Evolutionary conservation across 176 grass and related monocot species (phyloP), one percentile per base, ranked within the genome.

Genomic region (Canna indica): DNA sequence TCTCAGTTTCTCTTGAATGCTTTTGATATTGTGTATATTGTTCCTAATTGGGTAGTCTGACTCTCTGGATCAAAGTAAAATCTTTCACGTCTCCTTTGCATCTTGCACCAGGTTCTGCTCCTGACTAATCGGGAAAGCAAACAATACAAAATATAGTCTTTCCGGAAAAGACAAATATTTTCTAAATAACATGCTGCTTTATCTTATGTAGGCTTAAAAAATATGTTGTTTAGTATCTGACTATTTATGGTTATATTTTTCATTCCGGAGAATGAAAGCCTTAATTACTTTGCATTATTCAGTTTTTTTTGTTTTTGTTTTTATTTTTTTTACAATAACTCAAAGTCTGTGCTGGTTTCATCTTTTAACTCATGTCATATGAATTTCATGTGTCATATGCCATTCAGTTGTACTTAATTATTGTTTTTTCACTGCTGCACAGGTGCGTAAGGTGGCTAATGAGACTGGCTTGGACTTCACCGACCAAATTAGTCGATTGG

Each of bases 381-480:
- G 1, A 17, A 52, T 52, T 52, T 20, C 6, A 4, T 17, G 47
- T 52, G 47, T 22, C 20, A 52, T 52, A 17, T 52, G 47, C n/a
- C n/a, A 52, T 52, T 29, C 11, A 6, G 54, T 32, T 9, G 16
- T 32, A 20, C 6, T 12, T 73, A 73, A 16, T 64, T 57, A 28
- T 41, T 69, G 14, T 39, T 68, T 18, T 54, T 38, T 36, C 8
- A 30, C 35, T 29, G 18, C 47, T 69, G 25, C 29, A 27, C 62
- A 77, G 75, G 75, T 77, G 65, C 65, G 75, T 14, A 77, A 77
- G 41, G 69, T 77, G 75, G 75, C 75, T n/a, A 64, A 68, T 32
- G 75, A 77, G 56, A 77, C 75, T 69, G 75, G 75, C 15, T 31
- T 74, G 33, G 81, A 83, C 63, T 78, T 83, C 56, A 78, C 60